Conservation (phyloP, 495 filamentous ascomycete genomes). For the Aspergillus sclerotioniger region DNA sequence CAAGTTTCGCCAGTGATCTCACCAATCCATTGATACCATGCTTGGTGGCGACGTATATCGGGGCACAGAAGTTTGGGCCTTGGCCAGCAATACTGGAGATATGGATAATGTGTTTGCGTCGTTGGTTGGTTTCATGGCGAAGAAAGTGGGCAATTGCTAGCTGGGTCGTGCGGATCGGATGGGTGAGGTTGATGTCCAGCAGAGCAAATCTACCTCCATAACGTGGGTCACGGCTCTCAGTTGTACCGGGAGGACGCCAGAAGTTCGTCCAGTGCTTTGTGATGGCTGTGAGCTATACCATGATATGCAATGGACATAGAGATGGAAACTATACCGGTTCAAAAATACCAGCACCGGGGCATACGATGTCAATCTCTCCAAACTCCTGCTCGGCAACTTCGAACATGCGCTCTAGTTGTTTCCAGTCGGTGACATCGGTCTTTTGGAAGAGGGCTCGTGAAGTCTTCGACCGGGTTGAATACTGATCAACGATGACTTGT, state of each 20-base stretch:
- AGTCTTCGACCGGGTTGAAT: slow-evolving; percentile 33
- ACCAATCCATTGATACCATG: slow-evolving; percentile 63
- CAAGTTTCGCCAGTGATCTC: slow-evolving; percentile 50
- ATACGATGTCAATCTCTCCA: slow-evolving; percentile 61
- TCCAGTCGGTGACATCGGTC: slow-evolving; percentile 63
- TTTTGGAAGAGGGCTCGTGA: slow-evolving; percentile 56
- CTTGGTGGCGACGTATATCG: slow-evolving; percentile 63
- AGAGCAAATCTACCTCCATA: slow-evolving; percentile 50
- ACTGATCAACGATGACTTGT: slow-evolving; percentile 51
- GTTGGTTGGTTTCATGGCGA: slow-evolving; percentile 28
- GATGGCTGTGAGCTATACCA: background rate
- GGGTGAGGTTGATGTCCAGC: slow-evolving; percentile 67
- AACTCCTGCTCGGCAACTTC: slow-evolving; percentile 52
- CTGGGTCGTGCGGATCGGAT: slow-evolving; percentile 67
- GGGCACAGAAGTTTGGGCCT: slow-evolving; percentile 40
- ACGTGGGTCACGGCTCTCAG: slow-evolving; percentile 47
- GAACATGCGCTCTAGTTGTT: slow-evolving; percentile 58
- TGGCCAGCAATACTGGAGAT: slow-evolving; percentile 67
- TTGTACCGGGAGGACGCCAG: slow-evolving; percentile 60
- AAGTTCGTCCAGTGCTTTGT: slow-evolving; percentile 58
- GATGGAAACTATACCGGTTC: slow-evolving; percentile 50
- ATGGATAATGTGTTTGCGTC: slow-evolving; percentile 54
- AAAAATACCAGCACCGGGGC: slow-evolving; percentile 67
- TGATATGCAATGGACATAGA: background rate
- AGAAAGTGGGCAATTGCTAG: slow-evolving; percentile 61